A percentile compares a stretch with the other conserved stretches of the same genome.
These are phyloP conservation scores for Lyophyllum atratum DNA, from an alignment of 768 basidiomycete genomes.

Conservation along the genomic window DNA sequence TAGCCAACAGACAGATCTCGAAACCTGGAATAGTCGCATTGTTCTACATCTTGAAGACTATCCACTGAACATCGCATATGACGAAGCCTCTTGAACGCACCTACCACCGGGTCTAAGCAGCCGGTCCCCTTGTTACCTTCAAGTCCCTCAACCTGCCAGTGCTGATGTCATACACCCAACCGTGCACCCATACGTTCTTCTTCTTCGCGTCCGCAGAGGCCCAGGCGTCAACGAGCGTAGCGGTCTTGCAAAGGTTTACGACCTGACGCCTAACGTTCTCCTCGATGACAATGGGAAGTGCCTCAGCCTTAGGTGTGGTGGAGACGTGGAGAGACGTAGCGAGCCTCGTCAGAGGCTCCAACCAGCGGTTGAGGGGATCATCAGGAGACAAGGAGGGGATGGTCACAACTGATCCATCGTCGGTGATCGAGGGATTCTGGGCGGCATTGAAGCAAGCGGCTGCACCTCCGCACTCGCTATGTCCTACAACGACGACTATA, in stretches of 20 bases:
- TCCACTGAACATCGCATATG: too few species aligned
- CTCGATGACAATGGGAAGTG: slow-evolving; percentile 49
- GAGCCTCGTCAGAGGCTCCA: slow-evolving; percentile 56
- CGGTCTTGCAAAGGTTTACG: slow-evolving; percentile 47
- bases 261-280: slow-evolving; percentile 65
- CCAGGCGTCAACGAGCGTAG: slow-evolving; percentile 51
- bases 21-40: too few species aligned
- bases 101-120: slow-evolving; percentile 4
- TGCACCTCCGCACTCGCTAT: slow-evolving; percentile 82
- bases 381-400: slow-evolving; percentile 35
- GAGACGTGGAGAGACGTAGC: slow-evolving; percentile 48
- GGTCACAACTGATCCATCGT: slow-evolving; percentile 33
- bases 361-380: slow-evolving; percentile 66
- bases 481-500: slow-evolving; percentile 80
- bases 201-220: slow-evolving; percentile 39
- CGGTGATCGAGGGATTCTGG: slow-evolving; percentile 30
- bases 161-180: slow-evolving; percentile 71
- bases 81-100: too few species aligned
- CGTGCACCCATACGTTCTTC: slow-evolving; percentile 60
- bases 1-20: too few species aligned
- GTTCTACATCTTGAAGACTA: too few species aligned
- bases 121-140: slow-evolving; percentile 43
- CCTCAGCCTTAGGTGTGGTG: slow-evolving; percentile 32
- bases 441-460: slow-evolving; percentile 53
- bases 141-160: slow-evolving; percentile 62